Evolutionary conservation across 768 basidiomycete species (phyloP).

Genomic region (Phlebiopsis gigantea): DNA sequence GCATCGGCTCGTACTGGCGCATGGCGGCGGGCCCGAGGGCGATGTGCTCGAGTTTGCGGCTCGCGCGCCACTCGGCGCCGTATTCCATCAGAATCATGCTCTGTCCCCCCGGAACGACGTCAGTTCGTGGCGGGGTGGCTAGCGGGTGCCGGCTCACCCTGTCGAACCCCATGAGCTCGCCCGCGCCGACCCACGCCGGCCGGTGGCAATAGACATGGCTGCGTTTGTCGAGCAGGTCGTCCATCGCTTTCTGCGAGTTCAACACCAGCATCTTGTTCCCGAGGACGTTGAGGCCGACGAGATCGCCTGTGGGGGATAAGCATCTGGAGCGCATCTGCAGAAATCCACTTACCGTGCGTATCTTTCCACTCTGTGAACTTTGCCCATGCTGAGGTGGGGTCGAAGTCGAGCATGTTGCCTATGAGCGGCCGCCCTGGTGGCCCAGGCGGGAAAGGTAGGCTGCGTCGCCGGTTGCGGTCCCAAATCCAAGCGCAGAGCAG

Average conservation of each 20-base stretch:
- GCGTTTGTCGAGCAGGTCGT: constrained; percentile 15
- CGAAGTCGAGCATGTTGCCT: constrained; percentile 13
- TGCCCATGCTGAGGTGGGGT: constrained; percentile 1
- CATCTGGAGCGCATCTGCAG: background rate
- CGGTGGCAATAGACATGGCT: constrained; percentile 9
- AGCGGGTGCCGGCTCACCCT: constrained; percentile 2
- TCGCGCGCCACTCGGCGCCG: constrained; percentile 19
- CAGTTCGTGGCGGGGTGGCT: background rate
- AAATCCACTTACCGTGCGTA: no score
- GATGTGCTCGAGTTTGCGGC: constrained; percentile 25
- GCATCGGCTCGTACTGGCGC: constrained; percentile 27
- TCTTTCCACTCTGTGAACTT: background rate
- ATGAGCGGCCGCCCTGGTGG: constrained; percentile 10
- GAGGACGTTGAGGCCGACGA: constrained; percentile 17
- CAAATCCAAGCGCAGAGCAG: no score
- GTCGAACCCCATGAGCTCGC: constrained; percentile 29
- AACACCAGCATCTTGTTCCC: constrained; percentile 26
- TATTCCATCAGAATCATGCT: constrained; percentile 22
- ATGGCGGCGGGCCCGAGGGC: constrained; percentile 28
- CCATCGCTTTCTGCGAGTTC: constrained; percentile 22
- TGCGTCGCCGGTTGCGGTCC: no score
- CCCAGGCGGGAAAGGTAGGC: constrained; percentile 9
- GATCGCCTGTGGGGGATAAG: background rate
- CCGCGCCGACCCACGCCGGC: constrained; percentile 29
- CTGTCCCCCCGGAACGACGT: constrained; percentile 5